Base-by-base conservation (phyloP, 2,329 filamentous ascomycete genomes). In the Aureobasidium sp. region DNA sequence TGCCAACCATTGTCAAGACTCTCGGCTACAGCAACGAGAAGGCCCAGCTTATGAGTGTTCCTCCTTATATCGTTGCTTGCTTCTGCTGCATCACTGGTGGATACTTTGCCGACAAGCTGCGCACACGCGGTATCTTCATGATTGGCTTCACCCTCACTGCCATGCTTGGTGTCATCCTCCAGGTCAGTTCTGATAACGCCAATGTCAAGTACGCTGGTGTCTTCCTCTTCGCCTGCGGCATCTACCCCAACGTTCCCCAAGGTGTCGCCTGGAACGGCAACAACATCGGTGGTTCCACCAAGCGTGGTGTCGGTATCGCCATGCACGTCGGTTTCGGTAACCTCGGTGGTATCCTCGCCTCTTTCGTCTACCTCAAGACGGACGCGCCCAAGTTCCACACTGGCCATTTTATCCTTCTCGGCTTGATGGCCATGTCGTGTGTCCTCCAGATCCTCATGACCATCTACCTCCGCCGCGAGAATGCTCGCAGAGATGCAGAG, bases 11-110 rank as follows among this genome's bases (percentile, higher is more conserved):
- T 46, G 85, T 89, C 35, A 75, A 79, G 61, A 87, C 85, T 6
- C 79, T 89, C 5, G 80, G 82, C n/a, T 88, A 86, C 70, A 78
- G 73, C 61, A 75, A 78, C 17, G 82, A 85, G 51, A 73, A 77
- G 25, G 67, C 67, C 2, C 67, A 69, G 54, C 63, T 67, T 8
- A 64, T 69, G 35, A 68, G 66, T 33, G 66, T 69, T 6, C 69
- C 69, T n/a, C 66, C 67, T 3, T 70, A 70, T 51, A 63, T 71
- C 8, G 65, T 65, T 38, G 71, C 68, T 25, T 70, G 68, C 9
- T 65, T 73, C 54, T 66, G 67, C n/a, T 67, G 69, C 17, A 64
- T 70, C 31, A 53, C 67, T 2, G 67, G 65, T 46, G 69, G 67
- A 10, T 63, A 63, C 31, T 53, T 71, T 6, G 67, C 72, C 7